These are phyloP conservation scores for Candida sojae DNA, from an alignment of 1,139 yeast genomes.

Conservation along the genomic window DNA sequence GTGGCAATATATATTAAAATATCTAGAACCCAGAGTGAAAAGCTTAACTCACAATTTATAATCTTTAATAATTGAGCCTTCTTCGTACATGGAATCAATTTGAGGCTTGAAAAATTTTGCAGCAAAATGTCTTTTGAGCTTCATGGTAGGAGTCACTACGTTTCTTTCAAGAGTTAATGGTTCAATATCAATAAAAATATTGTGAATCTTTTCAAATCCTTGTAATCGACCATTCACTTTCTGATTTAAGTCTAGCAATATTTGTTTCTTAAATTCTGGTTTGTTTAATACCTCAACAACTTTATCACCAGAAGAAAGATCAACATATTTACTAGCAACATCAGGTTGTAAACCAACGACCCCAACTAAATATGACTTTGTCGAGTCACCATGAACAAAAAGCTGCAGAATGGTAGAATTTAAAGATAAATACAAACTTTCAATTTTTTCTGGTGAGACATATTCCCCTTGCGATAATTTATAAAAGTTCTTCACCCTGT, in stretches of 20 bases:
- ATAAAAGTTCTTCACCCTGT: constrained; percentile 79
- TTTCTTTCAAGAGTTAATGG: constrained; percentile 42
- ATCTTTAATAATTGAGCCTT: constrained; percentile 41
- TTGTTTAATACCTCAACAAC: background rate
- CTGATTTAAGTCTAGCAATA: constrained; percentile 30
- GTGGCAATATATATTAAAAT: too few species aligned
- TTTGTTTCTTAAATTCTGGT: constrained; percentile 11
- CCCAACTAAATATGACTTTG: constrained; percentile 31
- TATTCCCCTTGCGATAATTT: constrained; percentile 83
- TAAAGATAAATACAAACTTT: constrained; percentile 58
- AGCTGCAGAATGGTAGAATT: constrained; percentile 56
- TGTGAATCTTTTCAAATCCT: constrained; percentile 42
- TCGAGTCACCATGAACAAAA: constrained; percentile 48
- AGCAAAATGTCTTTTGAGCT: constrained; percentile 41
- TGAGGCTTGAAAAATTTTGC: constrained; percentile 27
- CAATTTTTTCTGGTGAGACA: constrained; percentile 77
- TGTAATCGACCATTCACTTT: constrained; percentile 25
- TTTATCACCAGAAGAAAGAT: constrained; percentile 1
- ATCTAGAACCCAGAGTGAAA: too few species aligned
- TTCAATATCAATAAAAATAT: constrained; percentile 34
- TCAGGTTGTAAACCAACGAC: constrained; percentile 41
- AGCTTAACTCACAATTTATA: constrained; percentile 18
- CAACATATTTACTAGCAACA: constrained; percentile 10
- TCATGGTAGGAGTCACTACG: constrained; percentile 44
- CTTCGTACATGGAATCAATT: constrained; percentile 33